Evolutionary conservation across 169 alveolate species (phyloP), one percentile per base, ranked within the genome.

Genomic region (Cryptosporidium sp.): DNA sequence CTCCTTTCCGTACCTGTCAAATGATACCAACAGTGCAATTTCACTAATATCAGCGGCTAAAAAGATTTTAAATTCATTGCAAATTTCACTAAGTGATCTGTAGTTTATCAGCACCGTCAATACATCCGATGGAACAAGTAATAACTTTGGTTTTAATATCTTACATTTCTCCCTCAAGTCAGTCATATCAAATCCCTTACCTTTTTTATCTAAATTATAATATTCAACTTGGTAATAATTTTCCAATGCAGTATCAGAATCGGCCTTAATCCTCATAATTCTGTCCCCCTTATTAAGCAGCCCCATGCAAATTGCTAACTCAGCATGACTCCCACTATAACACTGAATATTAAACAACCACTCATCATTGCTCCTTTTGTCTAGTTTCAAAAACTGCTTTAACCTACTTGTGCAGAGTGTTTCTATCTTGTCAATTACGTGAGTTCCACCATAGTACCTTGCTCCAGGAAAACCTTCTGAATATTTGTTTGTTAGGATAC

Each of bases 391-490:
- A 23, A 95, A 93, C 61, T 93, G 62, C 41, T 93, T 74, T 9
- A 96, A 94, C 67, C 97, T 91, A 68, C 91, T 29, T 61, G 85
- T 43, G 93, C 98, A 96, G 0, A 96, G 94, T 16, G 84, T 67
- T 85, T 97, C 99, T 18, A 96, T 86, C 70, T 94, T 93, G 84
- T 97, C 99, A 12, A 96, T 92, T 71, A 93, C 92, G 71, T 95
- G 97, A 59, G 95, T 96, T 45, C 98, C 98, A 43, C 98, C 98
- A 84, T 97, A 98, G 86, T 97, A 97, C 84, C 99, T 92, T 16
- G 97, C 97, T 23, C 98, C 99, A 18, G 99, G 97, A 89, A 96
- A 96, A 8, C 99, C 99, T 91, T 98, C 99, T 33, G 98, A 91
- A 85, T 97, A 97, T 92, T 97, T 97, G 95, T 96, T 97, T 35